phyloP scores from a whole-genome alignment of 352 stramenopile genomes.

The Pythium folliculosum region DNA sequence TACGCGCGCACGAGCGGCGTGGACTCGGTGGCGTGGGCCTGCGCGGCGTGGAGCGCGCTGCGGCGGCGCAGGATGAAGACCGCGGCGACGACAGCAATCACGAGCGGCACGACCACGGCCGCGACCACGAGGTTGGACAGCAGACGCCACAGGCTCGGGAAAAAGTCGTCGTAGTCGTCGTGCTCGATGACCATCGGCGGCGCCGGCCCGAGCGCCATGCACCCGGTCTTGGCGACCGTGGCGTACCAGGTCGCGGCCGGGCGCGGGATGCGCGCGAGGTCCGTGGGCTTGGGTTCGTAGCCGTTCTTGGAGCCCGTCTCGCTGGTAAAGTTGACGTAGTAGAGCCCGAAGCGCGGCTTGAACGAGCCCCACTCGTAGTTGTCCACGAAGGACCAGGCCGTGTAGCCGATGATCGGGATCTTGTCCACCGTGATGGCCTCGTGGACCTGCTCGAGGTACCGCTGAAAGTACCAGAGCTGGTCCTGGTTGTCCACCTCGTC shows the following conservation, averaged over 20 bases:
- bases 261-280: conserved; percentile 44
- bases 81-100: conserved; percentile 6
- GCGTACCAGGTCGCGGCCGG: conserved; percentile 62
- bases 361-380: conserved; percentile 94
- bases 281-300: conserved; percentile 29
- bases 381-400: conserved; percentile 92
- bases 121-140: conserved; percentile 13
- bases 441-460: conserved; percentile 61
- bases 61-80: conserved; percentile 14
- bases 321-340: conserved; percentile 61
- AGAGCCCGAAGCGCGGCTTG: conserved; percentile 61
- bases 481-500: conserved; percentile 55
- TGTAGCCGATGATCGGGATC: conserved; percentile 90
- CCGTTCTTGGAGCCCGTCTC: conserved; percentile 36
- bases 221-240: conserved; percentile 55
- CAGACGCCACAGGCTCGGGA: conserved; percentile 1
- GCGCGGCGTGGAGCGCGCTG: conserved; percentile 11
- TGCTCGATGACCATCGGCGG: conserved; percentile 9
- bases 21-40: conserved; percentile 7
- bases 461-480: conserved; percentile 67
- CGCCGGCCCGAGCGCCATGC: conserved; percentile 37
- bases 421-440: conserved; percentile 52
- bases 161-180: conserved; percentile 15
- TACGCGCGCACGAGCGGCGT: conserved; percentile 6
- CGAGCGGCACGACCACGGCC: conserved; percentile 11